Conservation (phyloP, 352 stramenopile species). For the Globisporangium lucens region DNA sequence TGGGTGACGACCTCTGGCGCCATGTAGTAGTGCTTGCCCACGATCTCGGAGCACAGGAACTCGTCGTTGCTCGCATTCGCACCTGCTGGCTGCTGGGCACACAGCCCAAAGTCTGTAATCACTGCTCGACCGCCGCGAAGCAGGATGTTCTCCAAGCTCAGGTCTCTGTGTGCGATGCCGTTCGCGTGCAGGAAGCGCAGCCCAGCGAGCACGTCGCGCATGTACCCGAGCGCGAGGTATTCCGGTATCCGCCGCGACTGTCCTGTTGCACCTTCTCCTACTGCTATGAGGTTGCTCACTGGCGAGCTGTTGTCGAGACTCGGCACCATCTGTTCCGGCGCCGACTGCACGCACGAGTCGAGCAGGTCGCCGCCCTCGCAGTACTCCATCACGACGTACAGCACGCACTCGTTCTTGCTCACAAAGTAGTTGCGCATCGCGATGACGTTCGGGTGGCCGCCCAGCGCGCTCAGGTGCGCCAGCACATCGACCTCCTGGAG, state of each 20-base stretch:
- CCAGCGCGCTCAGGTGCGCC: conserved; percentile 38
- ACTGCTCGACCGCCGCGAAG: conserved; percentile 59
- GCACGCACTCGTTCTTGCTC: conserved; percentile 31
- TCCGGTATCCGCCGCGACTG: conserved; percentile 34
- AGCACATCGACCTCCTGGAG: conserved; percentile 71
- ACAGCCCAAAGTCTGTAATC: conserved; percentile 73
- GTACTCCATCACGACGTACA: conserved; percentile 79
- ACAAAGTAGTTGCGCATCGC: conserved; percentile 70
- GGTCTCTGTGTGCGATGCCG: conserved; percentile 90
- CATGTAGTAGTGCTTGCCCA: conserved; percentile 97
- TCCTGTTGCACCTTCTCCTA: conserved; percentile 1
- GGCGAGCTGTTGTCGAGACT: conserved; percentile 8
- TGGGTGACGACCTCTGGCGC: conserved; percentile 90
- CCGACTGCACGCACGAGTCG: conserved; percentile 40
- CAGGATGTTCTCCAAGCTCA: conserved; percentile 98
- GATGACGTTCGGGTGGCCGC: conserved; percentile 73
- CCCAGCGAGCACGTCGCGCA: conserved; percentile 67
- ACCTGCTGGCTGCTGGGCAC: conserved; percentile 38
- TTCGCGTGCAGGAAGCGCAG: conserved; percentile 61
- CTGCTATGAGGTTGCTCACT: conserved; percentile 6
- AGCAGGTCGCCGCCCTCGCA: conserved; percentile 73
- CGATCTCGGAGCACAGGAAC: conserved; percentile 57
- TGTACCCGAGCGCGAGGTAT: conserved; percentile 42
- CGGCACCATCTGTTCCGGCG: neutral
- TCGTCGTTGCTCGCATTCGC: conserved; percentile 18